These are phyloP conservation scores for Penicilliopsis zonata DNA, from an alignment of 495 filamentous ascomycete genomes.

Conservation along the genomic window DNA sequence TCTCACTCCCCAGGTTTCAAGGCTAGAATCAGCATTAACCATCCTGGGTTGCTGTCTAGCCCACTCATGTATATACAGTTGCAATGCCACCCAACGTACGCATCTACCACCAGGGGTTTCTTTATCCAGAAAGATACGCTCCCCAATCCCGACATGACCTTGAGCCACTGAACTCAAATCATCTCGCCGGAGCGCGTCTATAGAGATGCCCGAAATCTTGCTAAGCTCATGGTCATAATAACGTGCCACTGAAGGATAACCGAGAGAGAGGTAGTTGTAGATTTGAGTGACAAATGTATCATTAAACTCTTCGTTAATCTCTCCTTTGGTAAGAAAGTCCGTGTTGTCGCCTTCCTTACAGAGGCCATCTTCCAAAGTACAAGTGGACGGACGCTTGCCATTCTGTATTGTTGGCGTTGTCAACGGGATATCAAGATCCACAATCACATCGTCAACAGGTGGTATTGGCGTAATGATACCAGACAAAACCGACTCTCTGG, in stretches of 20 bases:
- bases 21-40: slow-evolving; percentile 34
- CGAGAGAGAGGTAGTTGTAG: slow-evolving; percentile 89
- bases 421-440: too few relatives aligned
- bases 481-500: not conserved
- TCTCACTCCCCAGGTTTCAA: slow-evolving; percentile 57
- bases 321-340: slow-evolving; percentile 37
- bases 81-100: slow-evolving; percentile 69
- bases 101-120: slow-evolving; percentile 33
- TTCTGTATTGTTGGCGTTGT: too few relatives aligned
- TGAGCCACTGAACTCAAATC: slow-evolving; percentile 51
- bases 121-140: slow-evolving; percentile 22
- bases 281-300: slow-evolving; percentile 88
- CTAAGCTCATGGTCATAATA: slow-evolving; percentile 73
- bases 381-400: too few relatives aligned
- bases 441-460: too few relatives aligned
- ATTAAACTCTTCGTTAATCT: slow-evolving; percentile 54
- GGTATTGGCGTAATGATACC: slow-evolving; percentile 20
- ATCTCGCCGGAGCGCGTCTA: slow-evolving; percentile 56
- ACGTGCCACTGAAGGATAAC: slow-evolving; percentile 73
- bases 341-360: slow-evolving; percentile 24
- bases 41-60: slow-evolving; percentile 63
- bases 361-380: too few relatives aligned
- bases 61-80: slow-evolving; percentile 76
- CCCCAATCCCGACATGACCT: slow-evolving; percentile 55
- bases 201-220: slow-evolving; percentile 56